Evolutionary conservation across 2,329 filamentous ascomycete species (phyloP), one percentile per base, ranked within the genome.

Genomic region (Stachybotrys echinatus): DNA sequence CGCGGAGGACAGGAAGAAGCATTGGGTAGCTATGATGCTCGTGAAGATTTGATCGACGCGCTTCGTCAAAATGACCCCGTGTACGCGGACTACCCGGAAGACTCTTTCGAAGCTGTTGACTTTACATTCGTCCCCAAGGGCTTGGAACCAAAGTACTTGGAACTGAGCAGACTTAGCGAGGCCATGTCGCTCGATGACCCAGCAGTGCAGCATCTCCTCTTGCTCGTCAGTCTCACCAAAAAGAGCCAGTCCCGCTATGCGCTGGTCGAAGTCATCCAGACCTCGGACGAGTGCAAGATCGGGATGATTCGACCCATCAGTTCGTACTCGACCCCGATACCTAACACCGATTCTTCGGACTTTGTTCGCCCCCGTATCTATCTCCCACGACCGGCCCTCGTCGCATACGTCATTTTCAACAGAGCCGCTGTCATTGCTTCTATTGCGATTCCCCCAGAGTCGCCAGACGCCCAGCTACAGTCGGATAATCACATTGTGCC

Each of bases 1-100:
- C 89, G 92, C 66, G 89, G 88, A 53, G 92, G 92, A 31, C 89
- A 92, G 57, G 85, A 91, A 62, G 83, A 88, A 42, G 77, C 89
- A 45, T 80, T 87, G 44, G 79, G 80, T 22, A 89, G 92, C 53
- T 75, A 85, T 20, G 88, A 95, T 64, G 74, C 84, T 50, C 81
- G 84, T 49, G 81, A 84, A 20, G 69, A 79, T 4, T 76, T 96
- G 34, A 64, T 85, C 17, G 67, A 74, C 2, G 81, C 84, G 27
- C 71, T 95, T 18, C 79, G 80, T 48, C 71, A 78, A 38, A 69
- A 76, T 12, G 76, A 79, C 42, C 71, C 77, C 1, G 66, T 74
- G 42, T 68, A 73, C 47, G 73, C 71, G 27, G 67, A 74, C 14
- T 71, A 80, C 18, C 71, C 77, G 8, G 65, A 76, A 5, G 79